Base-by-base conservation (phyloP, 352 stramenopile genomes). In the Phytophthora crassamura region DNA sequence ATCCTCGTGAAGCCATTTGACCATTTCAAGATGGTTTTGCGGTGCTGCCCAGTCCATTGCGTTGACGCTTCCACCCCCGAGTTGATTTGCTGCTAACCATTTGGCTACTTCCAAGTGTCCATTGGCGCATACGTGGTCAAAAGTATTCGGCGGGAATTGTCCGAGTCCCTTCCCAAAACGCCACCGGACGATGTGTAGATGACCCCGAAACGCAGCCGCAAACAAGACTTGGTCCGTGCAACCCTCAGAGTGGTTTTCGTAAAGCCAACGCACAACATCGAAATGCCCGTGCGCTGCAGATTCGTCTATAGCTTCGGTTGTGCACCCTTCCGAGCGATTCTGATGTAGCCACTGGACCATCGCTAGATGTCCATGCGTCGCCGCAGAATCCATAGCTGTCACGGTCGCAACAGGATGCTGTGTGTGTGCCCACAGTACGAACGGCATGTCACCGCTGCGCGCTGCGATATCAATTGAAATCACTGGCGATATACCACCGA, bases 81-180 rank as follows among this genome's bases (percentile, higher is more conserved):
- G 1, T 7, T 9, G 15, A 10, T 54, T 54, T 7, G 32, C 15
- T 2, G 2, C 30, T 8, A 54, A 10, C 46, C 46, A 42, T n/a
- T 18, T 6, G 2, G 46, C 32, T 10, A 30, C n/a, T 11, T 45
- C 16, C 10, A 56, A 15, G 12, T 22, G 48, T 2, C 48, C 48
- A 35, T 45, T 45, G 20, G 48, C 33, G 14, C 47, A 54, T 2
- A 43, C 33, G 47, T 54, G 39, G 39, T 45, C 39, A 25, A 45
- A 45, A 6, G 42, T 49, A 15, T 48, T 47, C 9, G 28, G 38
- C n/a, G 50, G 38, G 15, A 59, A 59, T 11, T 3, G 35, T 7
- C 38, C 22, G 3, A 25, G 22, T 4, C 10, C 4, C 20, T 6
- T 36, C 42, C 33, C 14, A 33, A 20, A 43, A 43, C 46, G 4